Evolutionary conservation across 768 basidiomycete genomes (phyloP), one percentile per base, ranked within the genome.

Genomic region (Crassisporium funariophilum): DNA sequence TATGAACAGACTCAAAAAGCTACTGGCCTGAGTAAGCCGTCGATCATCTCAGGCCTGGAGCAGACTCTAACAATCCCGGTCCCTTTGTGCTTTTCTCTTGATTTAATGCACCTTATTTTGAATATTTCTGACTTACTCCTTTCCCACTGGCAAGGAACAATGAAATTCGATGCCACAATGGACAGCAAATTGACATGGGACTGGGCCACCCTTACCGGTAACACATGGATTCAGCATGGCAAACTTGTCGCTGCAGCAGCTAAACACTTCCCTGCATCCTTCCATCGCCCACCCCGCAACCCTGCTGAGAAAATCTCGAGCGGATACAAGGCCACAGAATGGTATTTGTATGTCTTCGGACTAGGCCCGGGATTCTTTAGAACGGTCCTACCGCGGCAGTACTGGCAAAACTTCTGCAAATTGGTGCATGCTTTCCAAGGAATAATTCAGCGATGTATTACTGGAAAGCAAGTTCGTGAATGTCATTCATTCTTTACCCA

Each of bases 281-380:
- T 44, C 29, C 41, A 53, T 42, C 39, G 56, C 1, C 44, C 49
- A 6, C 54, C 56, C 23, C 53, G 38, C 23, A 47, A 42, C 44
- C 52, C 47, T 20, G 55, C 55, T 21, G 50, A 65, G 43, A 68
- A 67, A 25, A 58, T 67, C 2, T 50, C 47, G 3, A 65, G 60
- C 44, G 65, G 67, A 0, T 71, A 69, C 53, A 71, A 71, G 39
- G 67, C 66, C 0, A 54, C 44, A 29, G 68, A 70, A 31, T 70
- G 41, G 34, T 46, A 57, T 4, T 25, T 54, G 1, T 69, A 68
- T 40, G 19, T 67, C 29, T 68, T 49, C 46, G 60, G 62, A 0
- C 56, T 66, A 21, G 60, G 53, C 9, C 66, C 64, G 9, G 61
- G 55, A 23, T 50, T 68, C 7, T 50, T 66, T 47, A 0, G 41